Evolutionary conservation across 2,329 filamentous ascomycete genomes (phyloP).

Genomic region (Aspergillus sp.): DNA sequence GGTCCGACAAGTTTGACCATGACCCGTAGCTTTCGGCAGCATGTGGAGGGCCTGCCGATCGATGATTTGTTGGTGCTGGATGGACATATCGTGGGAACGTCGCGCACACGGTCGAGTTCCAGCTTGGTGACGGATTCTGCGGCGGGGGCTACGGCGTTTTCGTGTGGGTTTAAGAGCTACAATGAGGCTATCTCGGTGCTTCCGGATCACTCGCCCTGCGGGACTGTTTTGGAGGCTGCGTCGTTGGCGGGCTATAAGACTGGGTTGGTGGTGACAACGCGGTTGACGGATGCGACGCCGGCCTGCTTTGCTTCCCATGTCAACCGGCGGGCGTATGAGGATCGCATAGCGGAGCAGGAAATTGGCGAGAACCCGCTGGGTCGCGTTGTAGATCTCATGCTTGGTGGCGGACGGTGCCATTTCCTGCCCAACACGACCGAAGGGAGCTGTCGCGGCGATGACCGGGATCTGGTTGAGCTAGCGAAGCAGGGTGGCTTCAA

Average conservation of each 20-base stretch:
- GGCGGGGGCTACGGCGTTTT: constrained; percentile 94
- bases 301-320: constrained; percentile 92
- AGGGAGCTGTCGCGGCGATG: constrained; percentile 74
- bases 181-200: constrained; percentile 91
- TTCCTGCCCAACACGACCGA: constrained; percentile 75
- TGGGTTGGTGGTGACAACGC: constrained; percentile 87
- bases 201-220: constrained; percentile 77
- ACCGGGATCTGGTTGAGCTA: constrained; percentile 63
- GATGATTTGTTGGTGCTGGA: constrained; percentile 74
- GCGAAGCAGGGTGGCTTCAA: constrained; percentile 73
- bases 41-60: constrained; percentile 61
- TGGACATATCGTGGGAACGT: constrained; percentile 81
- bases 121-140: constrained; percentile 91
- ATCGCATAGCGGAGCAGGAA: constrained; percentile 87
- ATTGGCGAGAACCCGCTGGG: constrained; percentile 81
- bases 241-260: constrained; percentile 88
- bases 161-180: constrained; percentile 87
- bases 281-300: constrained; percentile 91
- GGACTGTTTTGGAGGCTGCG: constrained; percentile 86
- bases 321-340: constrained; percentile 68
- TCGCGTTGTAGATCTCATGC: constrained; percentile 79
- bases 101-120: constrained; percentile 72
- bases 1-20: constrained; percentile 82
- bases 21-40: constrained; percentile 79
- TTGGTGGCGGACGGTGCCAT: constrained; percentile 88